Evolutionary conservation across 2,329 filamentous ascomycete species (phyloP), one percentile per base, ranked within the genome.

Genomic region (Colletotrichum sp.): DNA sequence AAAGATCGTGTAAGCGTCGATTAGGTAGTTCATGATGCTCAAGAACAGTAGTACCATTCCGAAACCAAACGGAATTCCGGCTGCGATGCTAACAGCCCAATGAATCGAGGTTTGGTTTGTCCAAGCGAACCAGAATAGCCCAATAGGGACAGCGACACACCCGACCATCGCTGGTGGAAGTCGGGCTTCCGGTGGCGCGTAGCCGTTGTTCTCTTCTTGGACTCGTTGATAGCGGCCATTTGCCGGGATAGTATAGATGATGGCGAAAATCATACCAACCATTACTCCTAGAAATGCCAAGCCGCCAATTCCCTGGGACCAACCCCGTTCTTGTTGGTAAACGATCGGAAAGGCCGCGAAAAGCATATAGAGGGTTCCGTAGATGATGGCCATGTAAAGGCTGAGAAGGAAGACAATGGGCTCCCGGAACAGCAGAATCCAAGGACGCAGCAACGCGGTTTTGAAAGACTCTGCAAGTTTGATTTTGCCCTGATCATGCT

Each of bases 261-360:
- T 85, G 2, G 90, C 90, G 9, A 85, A 69, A 5, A 92, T 77
- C 86, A 94, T 93, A 66, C 93, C 93, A 29, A 93, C 88, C 11
- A 90, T 88, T 7, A 95, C 89, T 51, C 93, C 93, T 24, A 94
- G 80, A 80, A 94, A 94, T 1, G 93, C 86, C 1, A 94, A 85
- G 21, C 92, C 91, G 36, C 90, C 88, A 34, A 91, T 84, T 34
- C 90, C 90, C 38, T 86, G 80, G 18, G 84, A 87, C 90, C 91
- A 93, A 47, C 89, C 89, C 64, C 91, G 88, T 43, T 85, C 78
- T 74, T 87, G 77, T 77, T 92, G 87, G 81, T 92, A 95, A 27
- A 95, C 92, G 77, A 94, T 91, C 3, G 90, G 90, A 80, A 91
- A 91, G 9, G 90, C 89, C 9, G 87, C 87, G 76, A 92, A 91